phyloP scores from a whole-genome alignment of 495 filamentous ascomycete genomes.

The Acidiella bohemica region DNA sequence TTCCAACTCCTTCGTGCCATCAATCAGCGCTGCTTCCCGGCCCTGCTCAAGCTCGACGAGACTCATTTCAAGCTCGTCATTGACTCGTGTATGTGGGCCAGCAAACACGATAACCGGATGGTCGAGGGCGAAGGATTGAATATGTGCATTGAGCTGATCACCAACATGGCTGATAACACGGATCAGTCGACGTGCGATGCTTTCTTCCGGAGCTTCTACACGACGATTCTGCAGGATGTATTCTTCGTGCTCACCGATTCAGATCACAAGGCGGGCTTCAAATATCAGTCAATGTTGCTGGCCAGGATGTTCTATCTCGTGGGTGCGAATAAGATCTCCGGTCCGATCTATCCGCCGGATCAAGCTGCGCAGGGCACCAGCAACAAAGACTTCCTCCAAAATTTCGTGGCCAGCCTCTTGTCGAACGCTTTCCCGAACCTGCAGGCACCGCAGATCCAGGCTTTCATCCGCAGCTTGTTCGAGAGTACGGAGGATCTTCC shows the following conservation, averaged over 20 bases:
- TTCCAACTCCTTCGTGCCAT: conserved; percentile 93
- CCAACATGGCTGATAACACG: conserved; percentile 80
- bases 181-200: conserved; percentile 71
- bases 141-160: conserved; percentile 97
- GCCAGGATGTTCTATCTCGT: conserved; percentile 95
- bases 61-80: conserved; percentile 99
- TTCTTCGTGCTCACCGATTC: conserved; percentile 97
- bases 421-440: conserved; percentile 88
- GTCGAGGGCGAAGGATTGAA: conserved; percentile 95
- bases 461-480: conserved; percentile 81
- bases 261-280: conserved; percentile 98
- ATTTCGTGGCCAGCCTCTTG: conserved; percentile 74
- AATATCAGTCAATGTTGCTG: conserved; percentile 83
- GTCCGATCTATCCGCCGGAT: conserved; percentile 71
- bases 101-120: conserved; percentile 97
- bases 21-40: conserved; percentile 89
- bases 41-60: conserved; percentile 82
- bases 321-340: conserved; percentile 70
- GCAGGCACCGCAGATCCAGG: conserved; percentile 72
- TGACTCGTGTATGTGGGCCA: conserved; percentile 98
- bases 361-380: conserved; percentile 70
- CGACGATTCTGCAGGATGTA: conserved; percentile 89
- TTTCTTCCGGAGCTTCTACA: conserved; percentile 96
- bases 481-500: conserved; percentile 64
- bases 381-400: conserved; percentile 79